Evolutionary conservation across 2,329 filamentous ascomycete species (phyloP).

Genomic region (Chrysoporthe cubensis): DNA sequence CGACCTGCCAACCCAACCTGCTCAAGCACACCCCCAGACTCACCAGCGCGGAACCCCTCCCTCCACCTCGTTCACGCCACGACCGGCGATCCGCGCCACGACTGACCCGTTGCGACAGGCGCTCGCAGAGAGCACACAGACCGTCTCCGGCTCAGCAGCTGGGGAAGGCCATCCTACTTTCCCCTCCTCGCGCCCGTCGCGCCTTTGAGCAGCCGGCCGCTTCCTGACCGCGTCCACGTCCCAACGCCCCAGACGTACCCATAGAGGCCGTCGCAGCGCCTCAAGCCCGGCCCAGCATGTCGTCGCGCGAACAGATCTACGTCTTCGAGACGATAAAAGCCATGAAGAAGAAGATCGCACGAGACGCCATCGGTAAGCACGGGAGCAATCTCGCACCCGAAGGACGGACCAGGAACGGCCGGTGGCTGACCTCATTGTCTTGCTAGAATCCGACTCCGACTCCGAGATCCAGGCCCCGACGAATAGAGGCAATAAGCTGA

Average conservation of each 20-base stretch:
- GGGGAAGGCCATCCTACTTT: not conserved
- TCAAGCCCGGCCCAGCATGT: constrained; percentile 44
- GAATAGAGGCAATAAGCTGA: constrained; percentile 79
- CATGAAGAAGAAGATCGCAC: constrained; percentile 70
- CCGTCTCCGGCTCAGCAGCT: not conserved
- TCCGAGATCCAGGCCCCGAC: constrained; percentile 69
- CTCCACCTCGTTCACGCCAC: not conserved
- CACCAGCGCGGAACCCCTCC: not conserved
- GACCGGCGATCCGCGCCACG: not conserved
- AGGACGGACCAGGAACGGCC: not conserved
- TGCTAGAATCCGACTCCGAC: constrained; percentile 76
- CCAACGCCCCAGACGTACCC: not conserved
- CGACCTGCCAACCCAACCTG: not conserved
- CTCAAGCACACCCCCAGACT: not conserved
- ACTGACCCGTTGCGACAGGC: not conserved
- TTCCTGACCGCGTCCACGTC: not conserved
- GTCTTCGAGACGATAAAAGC: constrained; percentile 69
- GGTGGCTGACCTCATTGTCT: constrained; percentile 29
- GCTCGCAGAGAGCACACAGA: not conserved
- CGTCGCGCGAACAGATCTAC: constrained; percentile 60
- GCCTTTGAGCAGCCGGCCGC: constrained; percentile 5
- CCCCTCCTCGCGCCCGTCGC: constrained; percentile 1
- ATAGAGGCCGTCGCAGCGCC: not conserved
- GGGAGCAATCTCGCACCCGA: not conserved
- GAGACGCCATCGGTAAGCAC: constrained; percentile 61